Conservation (phyloP, 23 red algal species). For the Gracilaria gracilis region DNA sequence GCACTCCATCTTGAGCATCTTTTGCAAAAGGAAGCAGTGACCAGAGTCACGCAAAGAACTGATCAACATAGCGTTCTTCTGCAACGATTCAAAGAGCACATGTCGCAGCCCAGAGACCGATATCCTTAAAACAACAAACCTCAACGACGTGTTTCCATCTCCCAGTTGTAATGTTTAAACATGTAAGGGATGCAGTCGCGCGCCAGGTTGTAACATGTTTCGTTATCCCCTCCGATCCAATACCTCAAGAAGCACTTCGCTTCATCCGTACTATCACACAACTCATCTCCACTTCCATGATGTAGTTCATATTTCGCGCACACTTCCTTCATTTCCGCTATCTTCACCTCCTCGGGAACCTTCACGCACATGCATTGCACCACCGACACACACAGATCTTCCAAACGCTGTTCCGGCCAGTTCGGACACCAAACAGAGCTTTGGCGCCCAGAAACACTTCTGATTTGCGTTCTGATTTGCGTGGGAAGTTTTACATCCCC, state of each 20-base stretch:
- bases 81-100: no score
- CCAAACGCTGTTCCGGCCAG: neutral
- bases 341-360: no score
- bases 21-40: no score
- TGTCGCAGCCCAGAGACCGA: no score
- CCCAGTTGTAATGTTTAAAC: neutral
- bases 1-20: no score
- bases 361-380: neutral
- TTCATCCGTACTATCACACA: neutral
- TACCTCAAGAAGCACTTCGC: neutral
- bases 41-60: no score
- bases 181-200: constrained; percentile 6
- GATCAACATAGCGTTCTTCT: no score
- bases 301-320: neutral
- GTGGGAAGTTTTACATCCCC: no score
- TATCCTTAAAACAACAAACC: no score
- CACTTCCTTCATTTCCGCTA: neutral
- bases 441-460: no score
- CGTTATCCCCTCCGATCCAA: neutral
- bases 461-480: no score
- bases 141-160: neutral
- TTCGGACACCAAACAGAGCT: no score
- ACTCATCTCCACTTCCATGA: neutral
- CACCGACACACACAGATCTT: neutral
- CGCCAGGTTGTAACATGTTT: neutral